phyloP scores from a whole-genome alignment of 768 basidiomycete genomes.

The Leccinum ochraceum region DNA sequence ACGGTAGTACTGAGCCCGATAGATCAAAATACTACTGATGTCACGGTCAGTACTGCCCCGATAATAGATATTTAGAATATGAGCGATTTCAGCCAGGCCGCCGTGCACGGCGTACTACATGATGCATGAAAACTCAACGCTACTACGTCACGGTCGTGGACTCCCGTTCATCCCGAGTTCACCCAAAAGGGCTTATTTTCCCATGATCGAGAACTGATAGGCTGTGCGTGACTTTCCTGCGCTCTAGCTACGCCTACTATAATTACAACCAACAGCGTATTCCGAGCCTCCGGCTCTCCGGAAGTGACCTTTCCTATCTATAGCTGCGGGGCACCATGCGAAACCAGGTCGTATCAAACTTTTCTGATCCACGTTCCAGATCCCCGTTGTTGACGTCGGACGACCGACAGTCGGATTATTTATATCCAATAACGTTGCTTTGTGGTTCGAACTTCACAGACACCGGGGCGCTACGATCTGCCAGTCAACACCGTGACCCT shows the following conservation, averaged over 20 bases:
- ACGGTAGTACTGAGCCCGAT: background rate
- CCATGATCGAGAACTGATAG: background rate
- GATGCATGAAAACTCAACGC: too few species aligned
- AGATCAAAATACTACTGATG: background rate
- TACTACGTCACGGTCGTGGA: background rate
- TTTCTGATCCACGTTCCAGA: background rate
- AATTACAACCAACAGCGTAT: background rate
- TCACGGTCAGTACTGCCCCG: background rate
- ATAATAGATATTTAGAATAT: background rate
- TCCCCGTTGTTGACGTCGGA: background rate
- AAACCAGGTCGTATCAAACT: background rate
- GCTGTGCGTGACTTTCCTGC: too few species aligned
- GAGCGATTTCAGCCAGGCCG: too few species aligned
- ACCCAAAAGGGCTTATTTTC: background rate
- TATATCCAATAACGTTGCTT: background rate
- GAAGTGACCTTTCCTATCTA: background rate
- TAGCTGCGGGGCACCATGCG: background rate
- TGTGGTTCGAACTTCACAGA: background rate
- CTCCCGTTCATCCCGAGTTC: slow-evolving; percentile 5
- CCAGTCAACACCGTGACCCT: background rate
- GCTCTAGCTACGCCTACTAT: too few species aligned
- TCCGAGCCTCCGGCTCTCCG: background rate
- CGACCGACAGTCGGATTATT: background rate
- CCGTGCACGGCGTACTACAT: too few species aligned
- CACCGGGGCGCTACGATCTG: background rate